Evolutionary conservation across 2,329 filamentous ascomycete genomes (phyloP).

Genomic region (Ophiocordyceps australis): DNA sequence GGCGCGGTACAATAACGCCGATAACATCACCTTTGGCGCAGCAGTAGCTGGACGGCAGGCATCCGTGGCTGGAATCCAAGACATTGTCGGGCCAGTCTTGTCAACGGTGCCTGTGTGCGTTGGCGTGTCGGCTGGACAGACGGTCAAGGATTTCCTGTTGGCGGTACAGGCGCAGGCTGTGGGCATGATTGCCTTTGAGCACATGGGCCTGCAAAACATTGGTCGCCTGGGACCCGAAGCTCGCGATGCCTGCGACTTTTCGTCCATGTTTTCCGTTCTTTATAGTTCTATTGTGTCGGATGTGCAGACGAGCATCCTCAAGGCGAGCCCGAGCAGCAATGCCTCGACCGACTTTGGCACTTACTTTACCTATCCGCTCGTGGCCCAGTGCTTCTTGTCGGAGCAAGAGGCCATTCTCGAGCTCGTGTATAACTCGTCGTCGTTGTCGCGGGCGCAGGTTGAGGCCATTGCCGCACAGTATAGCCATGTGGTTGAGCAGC

Average conservation of each 20-base stretch:
- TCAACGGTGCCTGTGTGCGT: slow-evolving; percentile 11
- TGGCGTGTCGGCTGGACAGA: slow-evolving; percentile 1
- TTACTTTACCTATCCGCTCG: slow-evolving; percentile 3
- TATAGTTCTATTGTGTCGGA: slow-evolving; percentile 1
- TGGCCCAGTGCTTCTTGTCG: neutral
- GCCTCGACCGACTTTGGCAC: slow-evolving; percentile 1
- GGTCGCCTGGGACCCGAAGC: slow-evolving; percentile 4
- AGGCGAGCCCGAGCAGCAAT: neutral
- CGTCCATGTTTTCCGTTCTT: slow-evolving; percentile 9
- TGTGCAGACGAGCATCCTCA: neutral
- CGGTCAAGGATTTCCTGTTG: slow-evolving; percentile 5
- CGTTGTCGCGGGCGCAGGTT: neutral
- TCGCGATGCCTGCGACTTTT: slow-evolving; percentile 7
- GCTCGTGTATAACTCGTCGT: slow-evolving; percentile 1
- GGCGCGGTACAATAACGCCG: slow-evolving; percentile 4
- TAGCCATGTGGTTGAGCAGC: slow-evolving; percentile 1
- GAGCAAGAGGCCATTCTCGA: slow-evolving; percentile 1
- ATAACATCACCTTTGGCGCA: slow-evolving; percentile 9
- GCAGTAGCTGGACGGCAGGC: slow-evolving; percentile 11
- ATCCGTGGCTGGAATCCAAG: slow-evolving; percentile 7
- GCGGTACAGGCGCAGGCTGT: slow-evolving; percentile 2
- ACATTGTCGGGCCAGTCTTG: slow-evolving; percentile 11
- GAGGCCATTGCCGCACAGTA: slow-evolving; percentile 1
- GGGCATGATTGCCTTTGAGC: slow-evolving; percentile 4
- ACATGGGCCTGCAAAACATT: slow-evolving; percentile 7